phyloP scores from a whole-genome alignment of 768 basidiomycete genomes.

The Leccinum olivaceopallidum region DNA sequence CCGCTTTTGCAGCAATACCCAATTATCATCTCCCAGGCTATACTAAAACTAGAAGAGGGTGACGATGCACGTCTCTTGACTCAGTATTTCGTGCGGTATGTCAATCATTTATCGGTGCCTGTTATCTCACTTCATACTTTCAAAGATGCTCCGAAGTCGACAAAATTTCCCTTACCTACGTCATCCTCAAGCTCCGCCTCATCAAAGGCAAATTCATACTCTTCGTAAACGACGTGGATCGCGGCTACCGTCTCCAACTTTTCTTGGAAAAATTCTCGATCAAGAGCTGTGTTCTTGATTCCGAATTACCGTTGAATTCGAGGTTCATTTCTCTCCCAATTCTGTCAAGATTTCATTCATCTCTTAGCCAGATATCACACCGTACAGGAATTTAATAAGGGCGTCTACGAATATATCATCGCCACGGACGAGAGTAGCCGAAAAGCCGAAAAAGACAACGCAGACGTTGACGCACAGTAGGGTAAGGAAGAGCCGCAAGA shows the following conservation, averaged over 20 bases:
- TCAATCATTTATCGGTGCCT: too few relatives aligned
- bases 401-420: conserved; percentile 98
- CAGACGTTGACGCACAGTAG: conserved; percentile 35
- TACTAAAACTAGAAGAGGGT: too few relatives aligned
- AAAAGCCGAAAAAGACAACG: conserved; percentile 45
- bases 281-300: conserved; percentile 94
- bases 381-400: conserved; percentile 98
- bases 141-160: too few relatives aligned
- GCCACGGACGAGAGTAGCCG: conserved; percentile 89
- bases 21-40: too few relatives aligned
- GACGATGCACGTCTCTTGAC: too few relatives aligned
- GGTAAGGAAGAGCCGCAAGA: conserved; percentile 30
- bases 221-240: conserved; percentile 95
- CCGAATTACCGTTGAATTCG: conserved; percentile 93
- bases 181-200: conserved; percentile 58
- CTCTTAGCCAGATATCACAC: conserved; percentile 72
- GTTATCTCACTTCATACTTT: too few relatives aligned
- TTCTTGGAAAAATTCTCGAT: conserved; percentile 98
- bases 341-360: conserved; percentile 5
- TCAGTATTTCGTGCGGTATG: too few relatives aligned
- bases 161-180: too few relatives aligned
- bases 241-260: conserved; percentile 91
- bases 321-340: conserved; percentile 43
- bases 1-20: too few relatives aligned
- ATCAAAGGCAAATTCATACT: conserved; percentile 95